A percentile compares a stretch with the other conserved stretches of the same genome.
These are phyloP conservation scores for Xylariales sp. DNA, from an alignment of 2,329 filamentous ascomycete genomes.

Conservation along the genomic window DNA sequence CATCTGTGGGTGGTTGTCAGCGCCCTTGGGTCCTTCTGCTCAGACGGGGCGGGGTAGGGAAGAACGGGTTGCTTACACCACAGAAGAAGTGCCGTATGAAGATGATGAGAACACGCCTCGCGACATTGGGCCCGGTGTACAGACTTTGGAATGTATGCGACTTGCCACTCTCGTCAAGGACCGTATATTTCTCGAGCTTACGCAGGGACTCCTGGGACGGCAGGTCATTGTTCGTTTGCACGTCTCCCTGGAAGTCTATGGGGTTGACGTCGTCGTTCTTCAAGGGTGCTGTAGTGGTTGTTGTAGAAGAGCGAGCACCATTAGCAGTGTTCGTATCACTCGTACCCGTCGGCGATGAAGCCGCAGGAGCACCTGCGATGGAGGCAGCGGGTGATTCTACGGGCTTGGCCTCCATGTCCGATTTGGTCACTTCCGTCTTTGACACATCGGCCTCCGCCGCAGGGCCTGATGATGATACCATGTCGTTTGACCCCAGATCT, in stretches of 20 bases:
- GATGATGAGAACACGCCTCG: slow-evolving; percentile 60
- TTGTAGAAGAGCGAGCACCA: too few relatives aligned
- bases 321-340: too few relatives aligned
- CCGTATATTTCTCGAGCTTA: slow-evolving; percentile 48
- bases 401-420: too few relatives aligned
- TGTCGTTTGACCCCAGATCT: too few relatives aligned
- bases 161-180: slow-evolving; percentile 59
- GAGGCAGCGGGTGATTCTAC: too few relatives aligned
- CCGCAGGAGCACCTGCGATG: too few relatives aligned
- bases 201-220: slow-evolving; percentile 45
- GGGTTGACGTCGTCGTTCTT: slow-evolving; percentile 35
- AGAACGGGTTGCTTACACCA: slow-evolving; percentile 56
- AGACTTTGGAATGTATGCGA: slow-evolving; percentile 58
- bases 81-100: slow-evolving; percentile 81
- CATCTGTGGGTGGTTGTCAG: slow-evolving; percentile 38
- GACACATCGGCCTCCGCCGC: too few relatives aligned
- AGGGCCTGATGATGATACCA: too few relatives aligned
- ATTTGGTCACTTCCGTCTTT: too few relatives aligned
- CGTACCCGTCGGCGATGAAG: too few relatives aligned
- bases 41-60: neutral
- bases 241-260: slow-evolving; percentile 51
- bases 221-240: slow-evolving; percentile 51
- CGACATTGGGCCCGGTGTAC: slow-evolving; percentile 50
- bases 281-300: too few relatives aligned
- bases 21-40: too few relatives aligned